phyloP scores from a whole-genome alignment of 1,139 yeast species.

The Pichia sp. region DNA sequence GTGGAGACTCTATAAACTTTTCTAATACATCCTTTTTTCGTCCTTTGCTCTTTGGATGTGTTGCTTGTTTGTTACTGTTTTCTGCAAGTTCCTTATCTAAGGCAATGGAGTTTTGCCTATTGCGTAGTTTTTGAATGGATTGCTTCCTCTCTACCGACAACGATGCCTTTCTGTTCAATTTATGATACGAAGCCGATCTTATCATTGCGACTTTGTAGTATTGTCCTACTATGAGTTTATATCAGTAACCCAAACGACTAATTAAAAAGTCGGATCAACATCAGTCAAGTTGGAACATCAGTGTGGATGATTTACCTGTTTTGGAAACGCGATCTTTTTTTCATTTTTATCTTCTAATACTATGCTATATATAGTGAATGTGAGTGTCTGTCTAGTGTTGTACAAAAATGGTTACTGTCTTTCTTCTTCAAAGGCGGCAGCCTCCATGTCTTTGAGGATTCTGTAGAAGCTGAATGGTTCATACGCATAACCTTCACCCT shows the following conservation, averaged over 20 bases:
- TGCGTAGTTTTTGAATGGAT: not conserved
- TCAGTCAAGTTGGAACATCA: not conserved
- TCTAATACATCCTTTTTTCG: conserved; percentile 64
- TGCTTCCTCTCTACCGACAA: conserved; percentile 1
- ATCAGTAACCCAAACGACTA: not conserved
- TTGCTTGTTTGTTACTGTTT: not conserved
- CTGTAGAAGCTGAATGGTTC: conserved; percentile 67
- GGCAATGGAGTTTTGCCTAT: not conserved
- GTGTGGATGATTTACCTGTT: not conserved
- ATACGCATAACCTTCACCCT: conserved; percentile 84
- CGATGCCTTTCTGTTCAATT: conserved; percentile 6
- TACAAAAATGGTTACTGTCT: conserved; percentile 3
- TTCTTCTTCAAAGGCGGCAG: conserved; percentile 15
- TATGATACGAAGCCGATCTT: conserved; percentile 8
- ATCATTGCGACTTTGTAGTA: conserved; percentile 1
- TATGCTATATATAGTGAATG: not conserved
- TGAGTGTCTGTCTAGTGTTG: not conserved
- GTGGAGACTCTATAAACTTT: conserved; percentile 56
- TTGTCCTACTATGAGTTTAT: too few relatives aligned
- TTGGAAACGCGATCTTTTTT: conserved; percentile 1
- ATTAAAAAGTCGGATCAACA: not conserved
- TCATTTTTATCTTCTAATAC: not conserved
- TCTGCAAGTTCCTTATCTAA: not conserved
- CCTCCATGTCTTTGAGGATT: conserved; percentile 24
- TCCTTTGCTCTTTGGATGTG: conserved; percentile 31